Percentiles rank a stretch among this genome's conserved stretches.
Evolutionary conservation across 768 basidiomycete species (phyloP).

Genomic region (Bullera alba): DNA sequence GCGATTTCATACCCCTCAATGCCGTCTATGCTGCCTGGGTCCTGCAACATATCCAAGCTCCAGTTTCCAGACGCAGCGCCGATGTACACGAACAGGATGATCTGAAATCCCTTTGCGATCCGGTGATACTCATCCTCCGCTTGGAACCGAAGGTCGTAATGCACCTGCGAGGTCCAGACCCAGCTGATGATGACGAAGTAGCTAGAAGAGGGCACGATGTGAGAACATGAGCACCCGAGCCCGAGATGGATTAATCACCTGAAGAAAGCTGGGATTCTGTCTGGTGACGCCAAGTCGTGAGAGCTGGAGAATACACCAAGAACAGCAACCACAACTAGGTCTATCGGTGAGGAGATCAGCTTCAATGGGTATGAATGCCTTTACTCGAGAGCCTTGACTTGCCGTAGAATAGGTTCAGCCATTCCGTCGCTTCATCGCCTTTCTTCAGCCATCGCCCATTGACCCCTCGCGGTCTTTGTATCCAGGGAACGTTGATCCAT

Average conservation of each 20-base stretch:
- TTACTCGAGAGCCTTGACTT: slow-evolving; percentile 1
- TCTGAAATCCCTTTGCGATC: slow-evolving; percentile 21
- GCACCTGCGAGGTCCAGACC: slow-evolving; percentile 29
- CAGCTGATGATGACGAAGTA: slow-evolving; percentile 29
- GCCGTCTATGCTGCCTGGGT: not conserved
- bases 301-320: slow-evolving; percentile 21
- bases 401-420: slow-evolving; percentile 34
- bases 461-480: no score
- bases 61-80: slow-evolving; percentile 32
- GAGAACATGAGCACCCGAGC: not conserved
- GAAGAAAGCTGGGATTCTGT: slow-evolving; percentile 22
- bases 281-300: slow-evolving; percentile 16
- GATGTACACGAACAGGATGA: slow-evolving; percentile 28
- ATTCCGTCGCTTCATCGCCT: slow-evolving; percentile 23
- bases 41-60: slow-evolving; percentile 16
- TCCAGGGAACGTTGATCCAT: no score
- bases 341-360: slow-evolving; percentile 5
- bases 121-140: slow-evolving; percentile 27
- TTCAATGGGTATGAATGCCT: not conserved
- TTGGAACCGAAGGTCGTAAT: slow-evolving; percentile 30
- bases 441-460: slow-evolving; percentile 14
- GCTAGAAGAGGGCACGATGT: no score
- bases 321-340: slow-evolving; percentile 36
- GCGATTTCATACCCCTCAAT: not conserved
- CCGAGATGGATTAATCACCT: slow-evolving; percentile 2